These are phyloP conservation scores for Petunia secreta DNA, from an alignment of 257 asterid species.

Conservation along the genomic window DNA sequence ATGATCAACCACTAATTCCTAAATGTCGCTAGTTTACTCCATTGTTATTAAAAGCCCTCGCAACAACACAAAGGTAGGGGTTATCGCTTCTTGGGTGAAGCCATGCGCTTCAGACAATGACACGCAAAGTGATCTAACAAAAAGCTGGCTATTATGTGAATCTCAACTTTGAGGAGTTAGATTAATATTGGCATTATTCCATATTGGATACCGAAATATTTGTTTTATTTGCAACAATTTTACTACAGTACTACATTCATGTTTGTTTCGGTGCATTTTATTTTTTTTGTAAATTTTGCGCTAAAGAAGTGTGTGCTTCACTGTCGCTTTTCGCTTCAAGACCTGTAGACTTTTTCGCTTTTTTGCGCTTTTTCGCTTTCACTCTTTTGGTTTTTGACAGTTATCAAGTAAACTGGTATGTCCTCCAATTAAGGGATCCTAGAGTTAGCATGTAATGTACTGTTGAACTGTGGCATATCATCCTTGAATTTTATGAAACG, in stretches of 20 bases:
- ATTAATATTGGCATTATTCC: neutral
- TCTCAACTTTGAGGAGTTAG: neutral
- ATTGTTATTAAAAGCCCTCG: neutral
- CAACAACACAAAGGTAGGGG: neutral
- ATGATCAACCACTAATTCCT: neutral
- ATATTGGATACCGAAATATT: neutral
- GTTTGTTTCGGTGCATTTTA: neutral
- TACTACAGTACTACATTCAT: neutral
- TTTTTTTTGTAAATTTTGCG: neutral
- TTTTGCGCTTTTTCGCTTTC: neutral
- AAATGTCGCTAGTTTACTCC: neutral
- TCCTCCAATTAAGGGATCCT: neutral
- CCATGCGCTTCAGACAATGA: neutral
- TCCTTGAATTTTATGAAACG: neutral
- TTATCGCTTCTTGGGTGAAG: neutral
- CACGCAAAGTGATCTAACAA: neutral
- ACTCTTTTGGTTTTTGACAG: neutral
- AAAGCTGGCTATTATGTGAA: neutral
- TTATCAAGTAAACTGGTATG: neutral
- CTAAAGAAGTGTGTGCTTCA: neutral
- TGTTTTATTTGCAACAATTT: neutral
- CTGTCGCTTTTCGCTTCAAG: neutral
- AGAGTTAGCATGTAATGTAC: neutral
- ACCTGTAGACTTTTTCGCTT: neutral
- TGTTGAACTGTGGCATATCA: neutral